Evolutionary conservation across 164 flowering plant genomes (phyloP), one percentile per base, ranked within the genome.

Genomic region (Aristolochia contorta): DNA sequence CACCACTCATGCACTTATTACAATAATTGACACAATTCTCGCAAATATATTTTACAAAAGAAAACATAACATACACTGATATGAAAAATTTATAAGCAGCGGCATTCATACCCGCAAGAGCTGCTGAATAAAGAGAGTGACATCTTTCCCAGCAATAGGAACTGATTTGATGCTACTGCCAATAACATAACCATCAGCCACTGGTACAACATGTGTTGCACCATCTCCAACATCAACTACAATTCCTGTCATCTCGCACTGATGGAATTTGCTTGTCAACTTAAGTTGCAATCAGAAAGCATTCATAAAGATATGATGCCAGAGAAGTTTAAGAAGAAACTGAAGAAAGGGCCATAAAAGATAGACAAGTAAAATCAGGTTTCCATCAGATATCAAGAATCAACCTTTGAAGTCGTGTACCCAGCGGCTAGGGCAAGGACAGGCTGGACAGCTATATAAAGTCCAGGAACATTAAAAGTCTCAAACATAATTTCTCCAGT

Each of bases 211-310:
- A 73, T 86, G 90, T 54, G 96, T 84, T 63, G 91, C 91, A 60
- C 97, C 97, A 77, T 93, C 96, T 70, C 98, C 98, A 75, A 89
- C 78, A 74, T 93, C 97, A 43, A 93, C 92, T 30, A 93, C 98
- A 63, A 89, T 97, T 23, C 97, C 98, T 83, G 97, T 93, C 98
- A 93, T 93, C 82, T 93, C 98, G 75, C 98, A 93, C 97, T 93
- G 82, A 72, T 52, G 52, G 45, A 50, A 78, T 27, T 15, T 2
- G 6, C 43, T 37, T 3, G 43, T 37, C 43, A 37, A 37, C 9
- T 37, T 37, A 37, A 37, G 43, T 0, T 37, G 43, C 43, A 37
- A 37, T 10, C 43, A 37, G 43, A 7, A 37, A 37, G 43, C 43
- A 37, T 37, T 37, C 43, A 37, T 37, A 37, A 37, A 37, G 43